Percentiles rank a stretch among this genome's conserved stretches.
Conservation (phyloP, 2,329 filamentous ascomycete species). For the Cadophora sp. region DNA sequence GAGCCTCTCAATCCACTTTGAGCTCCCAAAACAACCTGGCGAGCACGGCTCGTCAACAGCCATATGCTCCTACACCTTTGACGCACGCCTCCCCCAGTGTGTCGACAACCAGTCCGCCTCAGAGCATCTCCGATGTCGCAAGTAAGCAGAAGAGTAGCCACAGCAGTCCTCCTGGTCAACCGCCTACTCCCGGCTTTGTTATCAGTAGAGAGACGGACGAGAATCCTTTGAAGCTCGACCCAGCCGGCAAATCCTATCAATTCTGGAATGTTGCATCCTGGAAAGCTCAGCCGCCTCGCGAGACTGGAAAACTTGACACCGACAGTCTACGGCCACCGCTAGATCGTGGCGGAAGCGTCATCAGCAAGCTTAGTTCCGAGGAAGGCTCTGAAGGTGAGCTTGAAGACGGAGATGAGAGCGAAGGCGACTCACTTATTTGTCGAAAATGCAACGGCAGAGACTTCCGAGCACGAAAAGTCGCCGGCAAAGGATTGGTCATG, state of each 20-base stretch:
- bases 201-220: slow-evolving; percentile 54
- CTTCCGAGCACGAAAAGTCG: slow-evolving; percentile 66
- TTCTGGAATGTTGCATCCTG: slow-evolving; percentile 67
- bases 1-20: slow-evolving; percentile 31
- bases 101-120: slow-evolving; percentile 40
- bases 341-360: slow-evolving; percentile 37
- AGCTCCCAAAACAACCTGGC: slow-evolving; percentile 40
- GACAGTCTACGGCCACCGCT: slow-evolving; percentile 31
- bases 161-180: slow-evolving; percentile 41
- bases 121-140: slow-evolving; percentile 35
- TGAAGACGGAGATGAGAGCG: slow-evolving; percentile 49
- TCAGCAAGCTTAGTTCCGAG: slow-evolving; percentile 66
- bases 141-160: slow-evolving; percentile 32
- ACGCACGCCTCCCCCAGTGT: slow-evolving; percentile 36
- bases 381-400: slow-evolving; percentile 43
- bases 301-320: slow-evolving; percentile 33
- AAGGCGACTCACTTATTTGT: slow-evolving; percentile 58
- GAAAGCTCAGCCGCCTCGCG: slow-evolving; percentile 43
- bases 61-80: slow-evolving; percentile 34
- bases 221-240: slow-evolving; percentile 48
- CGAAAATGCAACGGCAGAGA: slow-evolving; percentile 64
- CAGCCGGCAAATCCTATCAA: slow-evolving; percentile 51
- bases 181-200: slow-evolving; percentile 63
- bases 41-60: slow-evolving; percentile 41
- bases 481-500: slow-evolving; percentile 59